These are phyloP conservation scores for Mrakiaceae sp. DNA, from an alignment of 1,284 basidiomycete species.

Conservation along the genomic window DNA sequence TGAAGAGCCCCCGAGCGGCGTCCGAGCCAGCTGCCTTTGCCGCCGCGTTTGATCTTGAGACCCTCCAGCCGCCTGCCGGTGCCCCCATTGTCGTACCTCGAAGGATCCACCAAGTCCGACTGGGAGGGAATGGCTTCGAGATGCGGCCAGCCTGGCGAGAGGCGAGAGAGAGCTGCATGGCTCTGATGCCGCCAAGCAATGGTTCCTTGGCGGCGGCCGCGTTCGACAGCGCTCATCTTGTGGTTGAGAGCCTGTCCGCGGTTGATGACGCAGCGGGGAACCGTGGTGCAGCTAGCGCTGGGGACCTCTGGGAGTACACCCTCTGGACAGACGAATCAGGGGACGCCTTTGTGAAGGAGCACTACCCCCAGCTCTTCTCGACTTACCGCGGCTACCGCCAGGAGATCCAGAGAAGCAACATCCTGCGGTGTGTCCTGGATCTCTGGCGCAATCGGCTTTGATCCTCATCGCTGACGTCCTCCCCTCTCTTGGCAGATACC, in stretches of 20 bases:
- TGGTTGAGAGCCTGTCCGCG: too few species aligned
- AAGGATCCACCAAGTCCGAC: conserved; percentile 18
- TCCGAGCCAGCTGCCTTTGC: not conserved
- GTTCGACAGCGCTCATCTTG: too few species aligned
- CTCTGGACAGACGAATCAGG: conserved; percentile 16
- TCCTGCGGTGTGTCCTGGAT: conserved; percentile 5
- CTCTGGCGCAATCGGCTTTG: too few species aligned
- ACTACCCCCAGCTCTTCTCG: conserved; percentile 14
- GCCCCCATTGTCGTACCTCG: conserved; percentile 13
- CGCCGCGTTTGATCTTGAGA: not conserved
- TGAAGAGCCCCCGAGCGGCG: not conserved
- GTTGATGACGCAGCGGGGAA: too few species aligned
- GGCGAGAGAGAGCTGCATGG: conserved; percentile 15
- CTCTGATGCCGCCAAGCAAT: not conserved
- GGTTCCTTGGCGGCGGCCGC: not conserved
- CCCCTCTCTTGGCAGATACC: not conserved
- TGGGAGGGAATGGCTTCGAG: conserved; percentile 12
- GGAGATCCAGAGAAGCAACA: conserved; percentile 16
- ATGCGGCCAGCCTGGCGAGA: conserved; percentile 17
- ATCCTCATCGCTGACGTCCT: too few species aligned
- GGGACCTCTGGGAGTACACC: not conserved
- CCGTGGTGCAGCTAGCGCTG: too few species aligned
- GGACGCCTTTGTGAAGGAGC: conserved; percentile 12
- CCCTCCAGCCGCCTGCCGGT: conserved; percentile 3
- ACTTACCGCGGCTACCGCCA: conserved; percentile 16